phyloP scores from a whole-genome alignment of 1,284 basidiomycete species.

The Hemileia vastatrix region DNA sequence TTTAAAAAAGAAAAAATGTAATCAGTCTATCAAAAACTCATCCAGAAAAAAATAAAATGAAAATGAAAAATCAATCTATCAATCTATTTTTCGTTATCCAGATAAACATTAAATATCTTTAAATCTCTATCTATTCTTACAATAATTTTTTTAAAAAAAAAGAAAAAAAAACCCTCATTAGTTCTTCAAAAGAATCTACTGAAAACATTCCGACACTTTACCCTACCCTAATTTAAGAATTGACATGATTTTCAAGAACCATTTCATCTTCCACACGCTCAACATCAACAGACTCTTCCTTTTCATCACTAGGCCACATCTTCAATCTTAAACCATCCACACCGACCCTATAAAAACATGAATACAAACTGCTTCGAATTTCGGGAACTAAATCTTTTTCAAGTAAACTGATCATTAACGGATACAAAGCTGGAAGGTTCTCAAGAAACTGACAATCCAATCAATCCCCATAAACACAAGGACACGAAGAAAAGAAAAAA shows the following conservation, averaged over 20 bases:
- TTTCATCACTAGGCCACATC: too few species aligned
- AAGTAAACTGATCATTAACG: conserved; percentile 13
- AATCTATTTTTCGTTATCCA: background rate
- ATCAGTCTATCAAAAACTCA: background rate
- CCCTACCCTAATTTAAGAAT: background rate
- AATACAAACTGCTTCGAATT: conserved; percentile 8
- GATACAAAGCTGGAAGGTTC: conserved; percentile 11
- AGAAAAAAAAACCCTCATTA: background rate
- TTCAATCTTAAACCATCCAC: conserved; percentile 2
- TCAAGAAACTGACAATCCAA: conserved; percentile 5
- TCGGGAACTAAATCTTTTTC: conserved; percentile 4
- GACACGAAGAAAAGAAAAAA: background rate
- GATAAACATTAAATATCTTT: background rate
- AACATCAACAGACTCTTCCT: too few species aligned
- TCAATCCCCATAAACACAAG: too few species aligned
- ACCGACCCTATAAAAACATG: conserved; percentile 15
- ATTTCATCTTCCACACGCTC: background rate
- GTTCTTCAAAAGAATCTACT: background rate
- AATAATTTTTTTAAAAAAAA: background rate
- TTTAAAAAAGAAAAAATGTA: background rate
- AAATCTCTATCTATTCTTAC: background rate
- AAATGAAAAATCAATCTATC: background rate
- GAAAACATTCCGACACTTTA: background rate
- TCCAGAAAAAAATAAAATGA: background rate
- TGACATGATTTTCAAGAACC: background rate